Evolutionary conservation across 1,139 yeast species (phyloP), one percentile per base, ranked within the genome.

Genomic region (Taphrina populina): DNA sequence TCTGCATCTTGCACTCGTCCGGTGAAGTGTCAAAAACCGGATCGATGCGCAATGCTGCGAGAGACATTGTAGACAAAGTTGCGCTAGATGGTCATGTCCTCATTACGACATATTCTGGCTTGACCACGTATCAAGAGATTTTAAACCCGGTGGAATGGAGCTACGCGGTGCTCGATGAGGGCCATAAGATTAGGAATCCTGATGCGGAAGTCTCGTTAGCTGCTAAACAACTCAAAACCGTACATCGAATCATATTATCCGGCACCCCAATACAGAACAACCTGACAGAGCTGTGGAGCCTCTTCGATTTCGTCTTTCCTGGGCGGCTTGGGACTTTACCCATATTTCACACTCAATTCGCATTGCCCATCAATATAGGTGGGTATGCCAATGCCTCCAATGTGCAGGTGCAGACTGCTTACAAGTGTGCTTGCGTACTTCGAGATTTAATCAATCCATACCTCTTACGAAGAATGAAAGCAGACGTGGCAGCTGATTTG

Each of bases 251-350:
- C 10, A 92, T 94, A 61, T 71, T 92, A 26, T 87, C 96, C 0
- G 98, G 98, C 1, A 92, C 98, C 0, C 98, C 98, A 0, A 88
- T 92, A 53, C 98, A 92, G 66, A 92, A 92, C 67, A 94, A 92
- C 65, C 73, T 92, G 60, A 80, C 83, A 13, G 98, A 92, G 67
- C 71, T 92, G 17, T 92, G 98, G 98, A 85, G 95, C 52, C 71
- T 92, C 52, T 92, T 92, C 72, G 98, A 92, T 66, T 92, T 92
- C 71, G 85, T 90, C 3, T 90, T 84, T 65, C 98, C 98, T 0
- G 98, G 98, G 0, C 73, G 95, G 58, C 70, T 92, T 29, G 98
- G 98, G 0, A 94, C 98, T 0, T 71, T 92, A 19, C 98, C 99
- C 0, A 92, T 94, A 0, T 92, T 92, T 65, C 95, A 90, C 67